These are phyloP conservation scores for Pythium rhizo-oryzae DNA, from an alignment of 352 stramenopile species.

Conservation along the genomic window DNA sequence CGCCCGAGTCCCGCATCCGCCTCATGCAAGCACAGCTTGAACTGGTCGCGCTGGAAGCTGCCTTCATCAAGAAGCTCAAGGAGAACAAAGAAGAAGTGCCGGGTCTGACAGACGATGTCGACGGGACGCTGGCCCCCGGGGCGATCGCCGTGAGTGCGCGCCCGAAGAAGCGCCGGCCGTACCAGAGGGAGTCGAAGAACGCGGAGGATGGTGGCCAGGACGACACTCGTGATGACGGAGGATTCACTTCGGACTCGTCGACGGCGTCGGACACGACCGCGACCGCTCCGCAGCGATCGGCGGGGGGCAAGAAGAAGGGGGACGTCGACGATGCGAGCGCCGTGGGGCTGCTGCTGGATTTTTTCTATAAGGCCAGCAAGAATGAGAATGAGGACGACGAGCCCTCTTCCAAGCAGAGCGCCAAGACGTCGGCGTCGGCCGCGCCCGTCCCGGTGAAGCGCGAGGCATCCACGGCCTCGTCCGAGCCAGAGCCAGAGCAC, in stretches of 20 bases:
- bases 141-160: slow-evolving; percentile 35
- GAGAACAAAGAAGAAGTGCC: slow-evolving; percentile 78
- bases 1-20: slow-evolving; percentile 60
- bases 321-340: slow-evolving; percentile 63
- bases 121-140: slow-evolving; percentile 29
- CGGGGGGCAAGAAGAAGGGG: slow-evolving; percentile 26
- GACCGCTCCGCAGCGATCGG: slow-evolving; percentile 2
- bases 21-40: slow-evolving; percentile 80
- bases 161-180: slow-evolving; percentile 34
- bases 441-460: slow-evolving; percentile 1
- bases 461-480: slow-evolving; percentile 19
- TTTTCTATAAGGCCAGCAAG: slow-evolving; percentile 83
- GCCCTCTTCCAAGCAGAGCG: not conserved
- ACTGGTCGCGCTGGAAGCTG: slow-evolving; percentile 67
- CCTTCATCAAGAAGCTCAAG: slow-evolving; percentile 79
- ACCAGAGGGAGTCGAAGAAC: slow-evolving; percentile 25
- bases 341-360: slow-evolving; percentile 72
- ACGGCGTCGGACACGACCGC: slow-evolving; percentile 25
- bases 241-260: slow-evolving; percentile 42
- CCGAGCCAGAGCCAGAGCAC: slow-evolving; percentile 37
- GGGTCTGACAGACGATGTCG: slow-evolving; percentile 51
- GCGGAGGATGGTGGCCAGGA: slow-evolving; percentile 19
- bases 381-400: slow-evolving; percentile 43
- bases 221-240: slow-evolving; percentile 28
- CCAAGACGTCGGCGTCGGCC: not conserved